Evolutionary conservation across 306 rosid species (phyloP), one percentile per base, ranked within the genome.

Genomic region (Trichosanthes cucumerina): DNA sequence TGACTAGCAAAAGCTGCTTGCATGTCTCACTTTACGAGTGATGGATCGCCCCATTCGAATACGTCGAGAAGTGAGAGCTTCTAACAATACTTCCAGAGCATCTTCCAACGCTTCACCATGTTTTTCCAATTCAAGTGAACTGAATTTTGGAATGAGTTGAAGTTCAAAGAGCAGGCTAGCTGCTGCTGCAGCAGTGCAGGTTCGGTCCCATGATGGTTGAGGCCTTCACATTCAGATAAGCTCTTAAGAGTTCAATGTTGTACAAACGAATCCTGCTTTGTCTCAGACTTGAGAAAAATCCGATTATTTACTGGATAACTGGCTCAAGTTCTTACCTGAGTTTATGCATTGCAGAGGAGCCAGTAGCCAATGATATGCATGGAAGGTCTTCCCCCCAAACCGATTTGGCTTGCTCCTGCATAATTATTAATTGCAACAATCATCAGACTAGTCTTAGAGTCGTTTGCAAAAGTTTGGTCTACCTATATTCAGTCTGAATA

Each of bases 201-300:
- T 94, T 3, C 97, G 97, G 59, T 94, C 98, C 98, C 97, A 90
- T 52, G 97, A 90, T 53, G 98, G 98, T 75, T 94, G 97, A 76
- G 98, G 97, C 87, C 98, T 94, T 86, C 75, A 57, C 33, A 66
- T 19, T 60, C 9, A 59, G 31, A 62, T 19, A 23, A 36, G 23
- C 7, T 18, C 23, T 9, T 13, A 21, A 19, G 9, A 77, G n/a
- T 16, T 26, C 14, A 16, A 44, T 26, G 21, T 8, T 9, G 2
- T n/a, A 47, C 8, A 41, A 4, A 78, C 26, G 11, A 16, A 60
- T 23, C 33, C 6, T 62, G 13, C 2, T 12, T 39, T n/a, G n/a
- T 34, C 21, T 11, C 24, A 15, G 21, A 76, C 9, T 54, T 24
- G 41, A 41, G 6, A 57, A 28, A 21, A 5, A 10, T 4, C 47